Evolutionary conservation across 1,284 basidiomycete species (phyloP).

Genomic region (Cutaneotrichosporon daszewskae): DNA sequence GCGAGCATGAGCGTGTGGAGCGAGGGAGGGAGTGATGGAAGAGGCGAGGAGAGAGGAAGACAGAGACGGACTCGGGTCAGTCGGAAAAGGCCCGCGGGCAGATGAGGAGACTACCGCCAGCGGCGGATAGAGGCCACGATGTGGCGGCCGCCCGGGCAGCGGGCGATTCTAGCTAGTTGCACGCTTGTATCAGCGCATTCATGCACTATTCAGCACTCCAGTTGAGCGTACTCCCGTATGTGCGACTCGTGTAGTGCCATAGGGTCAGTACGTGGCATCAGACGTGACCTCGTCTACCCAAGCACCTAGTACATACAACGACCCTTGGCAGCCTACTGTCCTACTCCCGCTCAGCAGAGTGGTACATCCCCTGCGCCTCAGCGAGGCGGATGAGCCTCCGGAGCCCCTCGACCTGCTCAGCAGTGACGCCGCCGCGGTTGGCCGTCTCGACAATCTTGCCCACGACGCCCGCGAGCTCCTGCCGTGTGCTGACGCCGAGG

Average conservation of each 20-base stretch:
- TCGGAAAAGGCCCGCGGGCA: no score
- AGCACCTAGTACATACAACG: no score
- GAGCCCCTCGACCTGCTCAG: constrained; percentile 16
- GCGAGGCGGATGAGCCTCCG: constrained; percentile 12
- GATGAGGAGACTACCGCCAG: no score
- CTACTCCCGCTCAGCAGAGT: no score
- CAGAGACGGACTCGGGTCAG: no score
- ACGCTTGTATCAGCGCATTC: constrained; percentile 33
- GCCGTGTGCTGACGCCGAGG: constrained; percentile 11
- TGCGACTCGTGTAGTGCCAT: no score
- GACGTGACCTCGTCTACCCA: no score
- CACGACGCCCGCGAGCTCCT: constrained; percentile 12
- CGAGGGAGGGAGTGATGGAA: not conserved
- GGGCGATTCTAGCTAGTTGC: not conserved
- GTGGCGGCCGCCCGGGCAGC: not conserved
- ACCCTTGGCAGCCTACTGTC: no score
- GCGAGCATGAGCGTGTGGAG: no score
- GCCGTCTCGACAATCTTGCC: constrained; percentile 12
- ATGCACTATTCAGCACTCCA: constrained; percentile 27
- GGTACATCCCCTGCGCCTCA: constrained; percentile 6
- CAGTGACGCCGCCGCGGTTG: constrained; percentile 5
- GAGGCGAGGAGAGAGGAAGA: not conserved
- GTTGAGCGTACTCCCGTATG: no score
- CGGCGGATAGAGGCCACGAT: no score
- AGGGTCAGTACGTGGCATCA: no score